Evolutionary conservation across 2,329 filamentous ascomycete species (phyloP), one percentile per base, ranked within the genome.

Genomic region (Fusarium continuum): DNA sequence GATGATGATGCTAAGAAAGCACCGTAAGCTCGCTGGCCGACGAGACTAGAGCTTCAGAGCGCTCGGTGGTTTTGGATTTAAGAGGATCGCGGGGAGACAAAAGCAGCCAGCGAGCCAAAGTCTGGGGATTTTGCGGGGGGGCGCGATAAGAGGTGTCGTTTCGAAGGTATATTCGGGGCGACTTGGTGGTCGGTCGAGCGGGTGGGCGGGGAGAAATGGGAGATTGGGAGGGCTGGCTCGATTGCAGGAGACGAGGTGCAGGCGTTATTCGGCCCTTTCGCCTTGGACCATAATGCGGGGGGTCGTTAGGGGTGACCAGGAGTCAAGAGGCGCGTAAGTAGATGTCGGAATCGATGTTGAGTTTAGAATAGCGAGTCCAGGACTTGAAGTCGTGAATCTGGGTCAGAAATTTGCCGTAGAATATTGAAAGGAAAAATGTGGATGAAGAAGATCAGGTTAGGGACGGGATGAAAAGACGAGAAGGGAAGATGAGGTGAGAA

Each of bases 181-280:
- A 64, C 63, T 60, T 68, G 53, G 64, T 48, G 39, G 57, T 50
- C 41, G 64, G 65, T 50, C 56, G 58, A 59, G 55, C 55, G 62
- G 55, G 61, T 19, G 36, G 46, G 61, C 60, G 61, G 60, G 60
- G 34, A 48, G 45, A 16, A 29, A 34, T 41, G 55, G 29, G 59
- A 64, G 64, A 54, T 62, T 61, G 47, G 54, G 58, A 66, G 45
- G 55, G 66, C 36, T 57, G 54, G 52, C 46, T 62, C 51, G 47
- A 58, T 65, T 62, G 67, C 55, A 64, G 65, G 56, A 67, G 43
- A 57, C 41, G 54, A 57, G 67, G 44, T 72, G 71, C 73, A 74
- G 73, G 67, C 68, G 69, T 70, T 75, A 76, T 75, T 75, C 74
- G 74, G 74, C 72, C 74, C 74, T 76, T 76, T 74, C 65, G 64